phyloP scores from a whole-genome alignment of 2,329 filamentous ascomycete species.

The Didymella lethalis region DNA sequence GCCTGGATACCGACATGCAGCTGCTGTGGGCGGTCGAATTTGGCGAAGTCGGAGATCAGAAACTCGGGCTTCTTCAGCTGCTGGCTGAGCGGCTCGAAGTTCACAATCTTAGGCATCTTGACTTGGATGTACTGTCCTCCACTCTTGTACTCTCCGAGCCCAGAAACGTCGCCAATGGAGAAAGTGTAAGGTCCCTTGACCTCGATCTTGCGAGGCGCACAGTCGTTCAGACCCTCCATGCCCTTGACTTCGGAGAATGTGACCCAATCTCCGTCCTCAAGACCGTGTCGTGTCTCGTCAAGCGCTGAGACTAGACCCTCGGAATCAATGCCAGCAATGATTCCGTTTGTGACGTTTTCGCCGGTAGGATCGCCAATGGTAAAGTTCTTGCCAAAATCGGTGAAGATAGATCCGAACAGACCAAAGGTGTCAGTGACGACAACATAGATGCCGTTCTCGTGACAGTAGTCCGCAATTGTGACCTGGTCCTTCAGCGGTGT shows the following conservation, averaged over 20 bases:
- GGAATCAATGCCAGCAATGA: slow-evolving; percentile 87
- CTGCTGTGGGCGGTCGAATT: slow-evolving; percentile 93
- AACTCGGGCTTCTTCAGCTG: slow-evolving; percentile 88
- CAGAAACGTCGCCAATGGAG: slow-evolving; percentile 91
- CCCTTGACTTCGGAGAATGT: slow-evolving; percentile 94
- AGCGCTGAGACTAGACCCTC: slow-evolving; percentile 90
- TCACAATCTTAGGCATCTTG: slow-evolving; percentile 95
- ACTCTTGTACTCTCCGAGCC: slow-evolving; percentile 83
- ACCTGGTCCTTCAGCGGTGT: slow-evolving; percentile 82
- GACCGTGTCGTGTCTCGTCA: slow-evolving; percentile 91
- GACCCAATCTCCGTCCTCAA: slow-evolving; percentile 96
- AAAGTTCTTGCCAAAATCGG: slow-evolving; percentile 95
- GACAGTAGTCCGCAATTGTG: slow-evolving; percentile 88
- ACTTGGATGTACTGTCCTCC: slow-evolving; percentile 94
- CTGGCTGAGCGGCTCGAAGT: slow-evolving; percentile 82
- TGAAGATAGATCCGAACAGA: slow-evolving; percentile 94
- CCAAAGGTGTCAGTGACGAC: slow-evolving; percentile 90
- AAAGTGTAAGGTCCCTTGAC: slow-evolving; percentile 97
- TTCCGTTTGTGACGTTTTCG: slow-evolving; percentile 85
- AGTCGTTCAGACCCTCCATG: slow-evolving; percentile 85
- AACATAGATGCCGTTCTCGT: slow-evolving; percentile 90
- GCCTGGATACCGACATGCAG: slow-evolving; percentile 93
- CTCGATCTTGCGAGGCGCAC: slow-evolving; percentile 85
- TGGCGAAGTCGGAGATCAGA: slow-evolving; percentile 93
- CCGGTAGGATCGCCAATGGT: slow-evolving; percentile 88